Conservation (phyloP, 2,329 filamentous ascomycete genomes). For the Elsinoe ampelina region DNA sequence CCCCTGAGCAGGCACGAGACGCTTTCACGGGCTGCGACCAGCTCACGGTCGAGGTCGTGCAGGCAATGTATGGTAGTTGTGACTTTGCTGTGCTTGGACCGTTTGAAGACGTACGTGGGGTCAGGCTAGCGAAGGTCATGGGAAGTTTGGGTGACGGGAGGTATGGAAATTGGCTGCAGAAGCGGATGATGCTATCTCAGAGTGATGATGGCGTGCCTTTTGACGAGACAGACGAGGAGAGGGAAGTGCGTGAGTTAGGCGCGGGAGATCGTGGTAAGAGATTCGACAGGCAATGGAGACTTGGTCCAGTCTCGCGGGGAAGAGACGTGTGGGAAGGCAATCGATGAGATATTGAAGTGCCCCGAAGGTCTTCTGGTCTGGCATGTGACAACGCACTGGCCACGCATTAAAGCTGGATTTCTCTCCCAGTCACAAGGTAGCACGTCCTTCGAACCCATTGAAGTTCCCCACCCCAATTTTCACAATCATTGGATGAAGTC, state of each 20-base stretch:
- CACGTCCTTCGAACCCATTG: no score
- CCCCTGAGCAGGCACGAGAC: constrained; percentile 28
- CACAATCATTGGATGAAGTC: no score
- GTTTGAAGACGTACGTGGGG: constrained; percentile 39
- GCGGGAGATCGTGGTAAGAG: not conserved
- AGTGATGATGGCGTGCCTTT: constrained; percentile 25
- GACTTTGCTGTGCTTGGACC: constrained; percentile 35
- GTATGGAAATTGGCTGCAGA: constrained; percentile 38
- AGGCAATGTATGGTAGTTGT: constrained; percentile 36
- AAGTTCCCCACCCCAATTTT: no score
- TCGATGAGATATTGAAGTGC: not conserved
- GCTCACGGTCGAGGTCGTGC: constrained; percentile 42
- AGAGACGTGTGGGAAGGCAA: constrained; percentile 4
- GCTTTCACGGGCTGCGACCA: constrained; percentile 39
- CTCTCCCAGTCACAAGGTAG: no score
- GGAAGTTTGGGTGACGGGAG: constrained; percentile 33
- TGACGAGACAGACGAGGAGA: constrained; percentile 24
- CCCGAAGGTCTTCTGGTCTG: not conserved
- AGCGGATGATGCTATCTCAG: constrained; percentile 33
- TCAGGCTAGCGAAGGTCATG: constrained; percentile 35
- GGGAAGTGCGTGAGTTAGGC: constrained; percentile 21
- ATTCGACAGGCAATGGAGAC: not conserved
- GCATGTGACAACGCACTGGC: not conserved
- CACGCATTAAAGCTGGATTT: not conserved
- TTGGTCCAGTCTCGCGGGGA: not conserved